Evolutionary conservation across 257 asterid genomes (phyloP).

Genomic region (Primulina tabacum): DNA sequence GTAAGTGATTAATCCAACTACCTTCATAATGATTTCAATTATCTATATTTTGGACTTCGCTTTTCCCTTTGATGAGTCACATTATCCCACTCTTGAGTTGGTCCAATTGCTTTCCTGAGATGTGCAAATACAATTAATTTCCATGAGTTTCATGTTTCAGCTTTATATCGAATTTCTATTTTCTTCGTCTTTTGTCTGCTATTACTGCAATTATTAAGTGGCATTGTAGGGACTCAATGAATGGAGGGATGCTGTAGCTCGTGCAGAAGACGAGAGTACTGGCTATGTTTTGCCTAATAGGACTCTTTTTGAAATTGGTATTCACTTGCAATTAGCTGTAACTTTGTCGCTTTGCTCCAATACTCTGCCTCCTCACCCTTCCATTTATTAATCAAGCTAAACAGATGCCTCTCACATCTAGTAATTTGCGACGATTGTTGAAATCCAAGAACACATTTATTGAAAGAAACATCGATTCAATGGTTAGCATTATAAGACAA

Average conservation of each 20-base stretch:
- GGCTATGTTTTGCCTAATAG: constrained; percentile 89
- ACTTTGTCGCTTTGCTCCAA: constrained; percentile 19
- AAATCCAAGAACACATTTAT: constrained; percentile 75
- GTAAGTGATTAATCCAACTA: constrained; percentile 41
- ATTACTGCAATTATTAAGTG: constrained; percentile 24
- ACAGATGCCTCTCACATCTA: constrained; percentile 75
- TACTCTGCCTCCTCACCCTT: constrained; percentile 17
- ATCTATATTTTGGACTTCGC: neutral
- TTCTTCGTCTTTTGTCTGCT: neutral
- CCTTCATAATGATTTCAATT: neutral
- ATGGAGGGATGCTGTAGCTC: constrained; percentile 96
- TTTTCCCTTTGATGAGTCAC: constrained; percentile 1
- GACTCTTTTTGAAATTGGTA: constrained; percentile 89
- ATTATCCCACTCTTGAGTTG: constrained; percentile 4
- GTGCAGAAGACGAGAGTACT: constrained; percentile 99
- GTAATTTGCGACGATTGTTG: constrained; percentile 56
- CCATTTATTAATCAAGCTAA: constrained; percentile 50
- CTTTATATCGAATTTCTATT: neutral
- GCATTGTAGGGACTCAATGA: constrained; percentile 69
- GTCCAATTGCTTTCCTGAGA: constrained; percentile 8
- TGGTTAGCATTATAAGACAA: constrained; percentile 72
- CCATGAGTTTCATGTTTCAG: neutral
- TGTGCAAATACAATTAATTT: constrained; percentile 3
- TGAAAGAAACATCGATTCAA: constrained; percentile 71
- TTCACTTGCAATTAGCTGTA: constrained; percentile 15